These are phyloP conservation scores for Picea sitchensis DNA, from an alignment of 75 land plant genomes.

Conservation along the genomic window DNA sequence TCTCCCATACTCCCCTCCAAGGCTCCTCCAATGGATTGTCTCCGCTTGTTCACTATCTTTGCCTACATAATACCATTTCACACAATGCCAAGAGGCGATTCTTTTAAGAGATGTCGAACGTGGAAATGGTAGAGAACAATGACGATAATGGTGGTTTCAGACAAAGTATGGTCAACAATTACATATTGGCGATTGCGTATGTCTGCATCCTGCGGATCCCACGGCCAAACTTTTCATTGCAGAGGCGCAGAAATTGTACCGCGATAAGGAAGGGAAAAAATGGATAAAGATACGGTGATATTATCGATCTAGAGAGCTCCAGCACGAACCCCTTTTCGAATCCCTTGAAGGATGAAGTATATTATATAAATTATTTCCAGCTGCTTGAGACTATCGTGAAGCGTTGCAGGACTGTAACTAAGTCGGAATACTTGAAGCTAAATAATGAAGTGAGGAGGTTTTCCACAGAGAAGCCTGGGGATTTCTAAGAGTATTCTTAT, in stretches of 20 bases:
- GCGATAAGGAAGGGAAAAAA: background rate
- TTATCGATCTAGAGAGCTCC: background rate
- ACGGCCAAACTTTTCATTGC: background rate
- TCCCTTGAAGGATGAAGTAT: background rate
- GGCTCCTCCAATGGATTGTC: too few relatives aligned
- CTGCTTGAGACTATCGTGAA: background rate
- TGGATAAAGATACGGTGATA: constrained; percentile 5
- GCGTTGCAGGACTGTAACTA: background rate
- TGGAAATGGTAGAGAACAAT: too few relatives aligned
- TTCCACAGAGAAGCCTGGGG: background rate
- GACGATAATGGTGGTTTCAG: too few relatives aligned
- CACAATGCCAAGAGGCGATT: too few relatives aligned
- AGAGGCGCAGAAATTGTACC: background rate
- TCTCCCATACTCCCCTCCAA: too few relatives aligned
- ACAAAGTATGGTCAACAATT: too few relatives aligned
- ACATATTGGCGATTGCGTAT: background rate
- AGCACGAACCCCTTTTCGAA: constrained; percentile 2
- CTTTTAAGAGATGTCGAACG: too few relatives aligned
- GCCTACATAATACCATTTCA: too few relatives aligned
- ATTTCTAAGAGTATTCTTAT: background rate
- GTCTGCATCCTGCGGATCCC: constrained; percentile 5
- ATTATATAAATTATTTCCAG: background rate
- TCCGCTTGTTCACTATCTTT: too few relatives aligned
- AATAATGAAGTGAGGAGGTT: background rate
- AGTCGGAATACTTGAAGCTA: background rate